Evolutionary conservation across 106 monocot genomes (phyloP), one percentile per base, ranked within the genome.

Genomic region (Vanilla planifolia): DNA sequence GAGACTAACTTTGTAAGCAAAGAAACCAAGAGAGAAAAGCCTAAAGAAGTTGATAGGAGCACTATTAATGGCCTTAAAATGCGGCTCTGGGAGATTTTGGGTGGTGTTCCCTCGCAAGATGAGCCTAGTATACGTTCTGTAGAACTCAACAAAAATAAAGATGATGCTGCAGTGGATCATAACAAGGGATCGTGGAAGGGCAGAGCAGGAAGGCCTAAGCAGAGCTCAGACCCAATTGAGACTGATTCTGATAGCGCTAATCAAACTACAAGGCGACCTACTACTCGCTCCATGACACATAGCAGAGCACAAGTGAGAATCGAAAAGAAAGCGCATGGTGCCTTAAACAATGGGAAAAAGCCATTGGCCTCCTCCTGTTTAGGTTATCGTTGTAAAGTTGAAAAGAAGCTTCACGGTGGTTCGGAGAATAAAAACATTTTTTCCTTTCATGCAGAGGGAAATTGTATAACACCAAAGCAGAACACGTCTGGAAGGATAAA

Each of bases 161-260:
- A 41, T 41, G 23, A 36, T 3, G 20, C 36, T 11, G 3, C 32
- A 24, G 33, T 44, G 27, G 17, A 45, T 33, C 27, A 46, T 14
- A 64, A 50, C 22, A 16, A 20, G 19, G 34, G 33, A 48, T 33
- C 16, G 8, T 34, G 4, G 28, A 50, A 34, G 13, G 64, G 17
- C 2, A 36, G 21, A 48, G 27, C 22, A 43, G 43, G 37, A 8
- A 16, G 33, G 6, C 5, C 61, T 24, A 71, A 77, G 20, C 73
- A 62, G 16, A 75, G 66, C 59, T 80, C 80, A 23, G 94, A 95
- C 59, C 63, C 89, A 39, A 95, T 95, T 51, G 89, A 95, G 70
- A 81, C 63, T 41, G 81, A 84, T 79, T 90, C 86, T 34, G 89
- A 77, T 19, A 76, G 72, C 52, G 65, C 65, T 13, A 72, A 70